Percentiles rank a stretch among this genome's conserved stretches.
Conservation (phyloP, 306 rosid species). For the Castanea crenata region DNA sequence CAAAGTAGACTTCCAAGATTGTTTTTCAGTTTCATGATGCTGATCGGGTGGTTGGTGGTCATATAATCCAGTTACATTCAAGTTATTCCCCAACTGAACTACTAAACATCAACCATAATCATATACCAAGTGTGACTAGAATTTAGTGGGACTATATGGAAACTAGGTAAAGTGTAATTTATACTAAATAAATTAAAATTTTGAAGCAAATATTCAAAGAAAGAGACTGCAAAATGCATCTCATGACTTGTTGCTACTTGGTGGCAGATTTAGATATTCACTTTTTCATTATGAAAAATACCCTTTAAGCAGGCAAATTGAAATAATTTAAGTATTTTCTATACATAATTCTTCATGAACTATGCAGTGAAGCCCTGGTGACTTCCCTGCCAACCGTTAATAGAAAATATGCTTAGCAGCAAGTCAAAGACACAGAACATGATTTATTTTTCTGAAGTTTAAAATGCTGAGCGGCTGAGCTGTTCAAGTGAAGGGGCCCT, state of each 20-base stretch:
- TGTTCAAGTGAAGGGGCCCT: too few relatives aligned
- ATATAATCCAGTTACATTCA: not conserved
- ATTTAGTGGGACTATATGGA: too few relatives aligned
- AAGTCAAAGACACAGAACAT: not conserved
- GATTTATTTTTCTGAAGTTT: not conserved
- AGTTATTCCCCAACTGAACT: not conserved
- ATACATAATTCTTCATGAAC: too few relatives aligned
- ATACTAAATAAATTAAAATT: too few relatives aligned
- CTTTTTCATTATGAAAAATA: not conserved
- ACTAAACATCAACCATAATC: not conserved
- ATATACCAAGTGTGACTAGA: too few relatives aligned
- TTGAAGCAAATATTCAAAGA: too few relatives aligned
- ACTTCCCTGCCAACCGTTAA: not conserved
- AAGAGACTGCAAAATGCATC: too few relatives aligned
- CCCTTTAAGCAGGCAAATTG: not conserved
- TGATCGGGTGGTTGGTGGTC: not conserved
- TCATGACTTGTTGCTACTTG: not conserved
- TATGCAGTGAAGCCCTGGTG: too few relatives aligned
- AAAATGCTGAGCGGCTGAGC: too few relatives aligned
- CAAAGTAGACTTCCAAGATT: not conserved
- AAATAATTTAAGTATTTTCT: not conserved
- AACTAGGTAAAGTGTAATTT: too few relatives aligned
- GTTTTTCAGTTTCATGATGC: not conserved
- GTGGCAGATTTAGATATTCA: not conserved
- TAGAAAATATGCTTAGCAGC: not conserved